Conservation (phyloP, 257 asterid genomes). For the Solanum sparsipilum region DNA sequence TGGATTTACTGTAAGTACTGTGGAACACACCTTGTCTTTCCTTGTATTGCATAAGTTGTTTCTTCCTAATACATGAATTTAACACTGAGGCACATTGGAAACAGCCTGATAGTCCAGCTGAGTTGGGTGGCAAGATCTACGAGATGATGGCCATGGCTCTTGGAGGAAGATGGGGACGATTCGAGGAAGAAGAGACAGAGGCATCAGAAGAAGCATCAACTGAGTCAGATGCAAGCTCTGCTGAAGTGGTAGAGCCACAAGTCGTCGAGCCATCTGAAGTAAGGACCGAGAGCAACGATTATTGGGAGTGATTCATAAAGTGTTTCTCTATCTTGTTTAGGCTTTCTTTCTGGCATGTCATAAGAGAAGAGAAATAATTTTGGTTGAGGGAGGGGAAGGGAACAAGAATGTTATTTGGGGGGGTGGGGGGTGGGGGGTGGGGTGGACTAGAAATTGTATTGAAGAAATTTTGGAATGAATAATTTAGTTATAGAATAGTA, state of each 20-base stretch:
- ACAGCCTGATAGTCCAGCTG: slow-evolving; percentile 98
- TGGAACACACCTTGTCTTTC: not conserved
- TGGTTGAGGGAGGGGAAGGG: not conserved
- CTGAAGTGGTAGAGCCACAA: slow-evolving; percentile 30
- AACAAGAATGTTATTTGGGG: too few relatives aligned
- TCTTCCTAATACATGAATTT: not conserved
- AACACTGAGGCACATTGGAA: not conserved
- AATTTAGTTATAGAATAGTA: not conserved
- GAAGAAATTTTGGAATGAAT: not conserved
- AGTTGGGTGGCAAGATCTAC: slow-evolving; percentile 86
- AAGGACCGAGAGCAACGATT: slow-evolving; percentile 45
- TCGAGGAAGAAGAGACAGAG: slow-evolving; percentile 31
- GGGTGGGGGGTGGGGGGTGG: not conserved
- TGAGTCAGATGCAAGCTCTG: slow-evolving; percentile 17
- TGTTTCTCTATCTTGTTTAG: slow-evolving; percentile 1
- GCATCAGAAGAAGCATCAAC: not conserved
- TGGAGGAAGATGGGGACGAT: slow-evolving; percentile 97
- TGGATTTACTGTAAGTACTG: slow-evolving; percentile 77
- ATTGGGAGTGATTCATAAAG: slow-evolving; percentile 58
- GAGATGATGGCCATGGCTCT: slow-evolving; percentile 99
- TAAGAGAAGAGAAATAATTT: not conserved
- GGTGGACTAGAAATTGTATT: not conserved
- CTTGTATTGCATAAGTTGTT: not conserved
- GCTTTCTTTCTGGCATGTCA: not conserved
- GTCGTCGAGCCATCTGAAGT: slow-evolving; percentile 89